A percentile compares a stretch with the other conserved stretches of the same genome.
These are phyloP conservation scores for Rosa chinensis DNA, from an alignment of 306 rosid species.

Conservation along the genomic window DNA sequence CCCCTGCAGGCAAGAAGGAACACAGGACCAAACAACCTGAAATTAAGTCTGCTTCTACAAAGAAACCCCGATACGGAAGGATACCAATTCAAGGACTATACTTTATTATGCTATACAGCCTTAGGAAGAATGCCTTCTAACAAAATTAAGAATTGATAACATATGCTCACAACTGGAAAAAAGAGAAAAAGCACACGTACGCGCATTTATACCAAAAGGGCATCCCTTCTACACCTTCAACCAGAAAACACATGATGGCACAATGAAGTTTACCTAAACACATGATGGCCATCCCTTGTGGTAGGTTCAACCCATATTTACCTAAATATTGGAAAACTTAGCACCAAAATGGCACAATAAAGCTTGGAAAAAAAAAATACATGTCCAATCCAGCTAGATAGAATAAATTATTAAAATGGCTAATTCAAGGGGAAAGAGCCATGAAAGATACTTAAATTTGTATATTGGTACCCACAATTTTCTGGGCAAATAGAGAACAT, in stretches of 20 bases:
- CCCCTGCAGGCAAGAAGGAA: conserved; percentile 55
- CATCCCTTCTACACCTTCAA: conserved; percentile 17
- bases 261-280: neutral
- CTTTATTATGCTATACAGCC: neutral
- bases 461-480: neutral
- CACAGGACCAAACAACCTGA: conserved; percentile 24
- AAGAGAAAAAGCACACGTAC: neutral
- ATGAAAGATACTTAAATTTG: conserved; percentile 6
- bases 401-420: neutral
- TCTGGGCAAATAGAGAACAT: neutral
- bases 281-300: too few species aligned
- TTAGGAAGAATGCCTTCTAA: neutral
- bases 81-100: neutral
- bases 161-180: neutral
- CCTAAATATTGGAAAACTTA: neutral
- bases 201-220: conserved; percentile 6
- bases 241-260: neutral
- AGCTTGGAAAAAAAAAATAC: neutral
- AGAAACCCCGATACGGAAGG: conserved; percentile 11
- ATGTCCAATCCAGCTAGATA: neutral
- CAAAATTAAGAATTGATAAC: neutral
- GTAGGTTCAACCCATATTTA: neutral
- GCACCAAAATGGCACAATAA: neutral
- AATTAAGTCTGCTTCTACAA: conserved; percentile 23
- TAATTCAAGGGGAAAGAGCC: neutral